Evolutionary conservation across 2,329 filamentous ascomycete genomes (phyloP), one percentile per base, ranked within the genome.

Genomic region (Fusarium illudens): DNA sequence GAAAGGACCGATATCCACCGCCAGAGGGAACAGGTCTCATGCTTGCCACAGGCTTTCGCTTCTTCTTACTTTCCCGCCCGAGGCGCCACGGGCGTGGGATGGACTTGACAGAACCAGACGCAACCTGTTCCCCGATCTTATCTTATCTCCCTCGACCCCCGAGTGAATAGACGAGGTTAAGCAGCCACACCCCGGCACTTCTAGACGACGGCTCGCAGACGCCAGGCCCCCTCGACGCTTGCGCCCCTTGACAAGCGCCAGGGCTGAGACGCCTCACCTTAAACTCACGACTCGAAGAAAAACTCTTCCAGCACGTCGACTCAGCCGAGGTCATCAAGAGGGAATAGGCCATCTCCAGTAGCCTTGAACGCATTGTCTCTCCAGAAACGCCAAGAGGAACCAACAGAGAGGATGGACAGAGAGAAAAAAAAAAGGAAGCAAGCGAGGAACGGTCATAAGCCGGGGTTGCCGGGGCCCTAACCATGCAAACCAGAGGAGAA

Each of bases 231-330:
- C 22, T 29, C 32, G 8, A 20, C 36, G 19, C 22, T 30, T 20
- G n/a, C 12, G 27, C 29, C 20, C 20, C 50, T 36, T 46, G 27
- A n/a, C 42, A 52, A 36, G 20, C 32, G 42, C 34, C 53, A 69
- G 44, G 44, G 54, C 62, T 55, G 51, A 60, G 48, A 46, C 27
- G 58, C 33, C 54, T 64, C 42, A 55, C 36, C 36, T 39, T 44
- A 44, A 67, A 53, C 13, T 29, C 51, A 57, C 30, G 29, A 22
- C 33, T 22, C 4, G 4, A 13, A 34, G n/a, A 10, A 54, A 54
- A 55, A 42, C 29, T 33, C 22, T 61, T 36, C 42, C 19, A n/a
- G 49, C n/a, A n/a, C 29, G 11, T 11, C 19, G 6, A 52, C 3
- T 36, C 37, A 34, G 29, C 34, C 10, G 19, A 29, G 29, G 15